Evolutionary conservation across 106 monocot genomes (phyloP).

Genomic region (Amphibolis antarctica): DNA sequence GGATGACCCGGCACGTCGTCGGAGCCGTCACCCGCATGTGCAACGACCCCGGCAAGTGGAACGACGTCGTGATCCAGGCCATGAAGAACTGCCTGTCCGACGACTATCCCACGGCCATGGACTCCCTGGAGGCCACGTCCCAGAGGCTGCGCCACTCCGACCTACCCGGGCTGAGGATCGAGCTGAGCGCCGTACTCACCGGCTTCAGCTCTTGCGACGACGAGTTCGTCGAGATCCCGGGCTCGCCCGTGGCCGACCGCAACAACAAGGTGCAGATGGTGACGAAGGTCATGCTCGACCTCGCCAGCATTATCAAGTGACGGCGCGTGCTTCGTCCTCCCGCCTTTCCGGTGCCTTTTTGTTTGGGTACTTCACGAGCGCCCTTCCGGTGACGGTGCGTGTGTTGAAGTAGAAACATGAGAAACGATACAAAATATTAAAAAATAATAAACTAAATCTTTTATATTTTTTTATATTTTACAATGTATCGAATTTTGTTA

Average conservation of each 20-base stretch:
- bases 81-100: constrained; percentile 2
- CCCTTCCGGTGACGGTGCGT: too few species aligned
- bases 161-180: constrained; percentile 4
- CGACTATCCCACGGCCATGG: not conserved
- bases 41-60: not conserved
- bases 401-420: too few species aligned
- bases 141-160: not conserved
- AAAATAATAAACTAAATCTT: too few species aligned
- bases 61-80: not conserved
- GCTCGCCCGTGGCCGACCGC: not conserved
- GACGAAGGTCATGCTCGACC: constrained; percentile 5
- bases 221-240: constrained; percentile 5
- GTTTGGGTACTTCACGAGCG: too few species aligned
- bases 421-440: too few species aligned
- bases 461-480: too few species aligned
- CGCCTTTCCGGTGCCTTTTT: not conserved
- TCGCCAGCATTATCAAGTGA: not conserved
- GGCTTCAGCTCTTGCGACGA: constrained; percentile 1
- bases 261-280: not conserved
- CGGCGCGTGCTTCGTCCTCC: not conserved
- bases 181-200: constrained; percentile 6
- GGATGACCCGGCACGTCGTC: not conserved
- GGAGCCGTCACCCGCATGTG: not conserved
- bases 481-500: too few species aligned
- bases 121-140: not conserved